These are phyloP conservation scores for Astraeus odoratus DNA, from an alignment of 768 basidiomycete genomes.

Conservation along the genomic window DNA sequence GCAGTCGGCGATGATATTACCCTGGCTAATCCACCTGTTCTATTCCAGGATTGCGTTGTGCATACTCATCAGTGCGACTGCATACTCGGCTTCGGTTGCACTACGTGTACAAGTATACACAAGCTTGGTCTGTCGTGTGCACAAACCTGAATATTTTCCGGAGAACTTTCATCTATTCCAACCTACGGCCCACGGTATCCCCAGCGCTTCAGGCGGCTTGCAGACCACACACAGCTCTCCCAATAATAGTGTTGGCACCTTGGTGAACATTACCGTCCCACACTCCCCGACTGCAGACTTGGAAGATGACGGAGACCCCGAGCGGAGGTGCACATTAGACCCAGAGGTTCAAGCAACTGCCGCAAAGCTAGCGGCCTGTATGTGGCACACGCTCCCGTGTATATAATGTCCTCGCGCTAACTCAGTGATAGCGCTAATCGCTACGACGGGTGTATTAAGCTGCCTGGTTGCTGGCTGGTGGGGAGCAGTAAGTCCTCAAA, in stretches of 20 bases:
- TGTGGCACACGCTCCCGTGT: constrained; percentile 11
- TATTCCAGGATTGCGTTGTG: constrained; percentile 51
- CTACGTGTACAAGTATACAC: constrained; percentile 73
- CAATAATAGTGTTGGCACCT: background rate
- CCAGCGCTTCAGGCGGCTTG: background rate
- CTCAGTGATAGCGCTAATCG: constrained; percentile 3
- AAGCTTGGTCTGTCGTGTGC: constrained; percentile 56
- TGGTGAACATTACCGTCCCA: constrained; percentile 1
- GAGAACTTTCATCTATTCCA: background rate
- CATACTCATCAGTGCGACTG: constrained; percentile 50
- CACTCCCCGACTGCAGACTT: background rate
- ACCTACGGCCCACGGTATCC: too few relatives aligned
- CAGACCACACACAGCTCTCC: background rate
- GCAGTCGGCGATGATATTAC: background rate
- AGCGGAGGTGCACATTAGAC: constrained; percentile 50
- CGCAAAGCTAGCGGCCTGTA: constrained; percentile 58
- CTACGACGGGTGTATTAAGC: constrained; percentile 63
- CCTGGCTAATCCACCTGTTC: background rate
- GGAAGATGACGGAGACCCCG: constrained; percentile 1
- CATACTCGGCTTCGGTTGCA: constrained; percentile 51
- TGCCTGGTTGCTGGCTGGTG: constrained; percentile 83
- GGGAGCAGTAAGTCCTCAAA: constrained; percentile 55
- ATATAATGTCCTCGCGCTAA: background rate
- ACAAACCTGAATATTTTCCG: constrained; percentile 47
- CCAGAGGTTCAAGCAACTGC: constrained; percentile 70